Evolutionary conservation across 768 basidiomycete species (phyloP).

Genomic region (Phylloporus rhodoxanthus): DNA sequence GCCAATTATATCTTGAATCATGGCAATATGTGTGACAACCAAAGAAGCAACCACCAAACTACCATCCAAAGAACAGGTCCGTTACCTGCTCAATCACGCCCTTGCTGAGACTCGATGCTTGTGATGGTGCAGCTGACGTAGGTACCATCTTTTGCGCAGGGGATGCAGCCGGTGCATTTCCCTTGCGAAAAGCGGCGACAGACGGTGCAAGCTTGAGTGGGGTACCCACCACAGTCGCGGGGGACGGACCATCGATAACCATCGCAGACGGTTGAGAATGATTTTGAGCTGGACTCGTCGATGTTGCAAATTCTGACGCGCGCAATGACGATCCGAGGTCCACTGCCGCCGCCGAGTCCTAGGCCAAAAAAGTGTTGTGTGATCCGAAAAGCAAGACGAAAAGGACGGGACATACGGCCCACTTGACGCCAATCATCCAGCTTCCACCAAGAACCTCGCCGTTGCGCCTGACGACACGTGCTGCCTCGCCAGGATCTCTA

Average conservation of each 20-base stretch:
- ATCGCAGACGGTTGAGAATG: conserved; percentile 37
- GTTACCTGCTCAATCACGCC: conserved; percentile 68
- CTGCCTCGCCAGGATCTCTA: conserved; percentile 61
- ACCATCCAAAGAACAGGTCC: conserved; percentile 82
- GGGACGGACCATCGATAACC: conserved; percentile 41
- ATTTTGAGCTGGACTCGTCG: conserved; percentile 7
- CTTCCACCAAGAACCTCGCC: conserved; percentile 70
- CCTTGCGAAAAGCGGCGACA: conserved; percentile 62
- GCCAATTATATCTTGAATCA: background rate
- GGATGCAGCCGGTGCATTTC: conserved; percentile 24
- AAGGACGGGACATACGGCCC: conserved; percentile 55
- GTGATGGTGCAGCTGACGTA: conserved; percentile 7
- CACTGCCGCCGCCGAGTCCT: conserved; percentile 59
- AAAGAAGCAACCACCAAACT: conserved; percentile 20
- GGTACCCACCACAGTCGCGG: conserved; percentile 51
- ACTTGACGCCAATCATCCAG: conserved; percentile 85
- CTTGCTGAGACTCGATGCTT: conserved; percentile 41
- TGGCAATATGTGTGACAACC: background rate
- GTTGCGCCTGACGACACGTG: conserved; percentile 75
- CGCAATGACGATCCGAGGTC: conserved; percentile 38
- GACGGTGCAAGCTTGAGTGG: conserved; percentile 71
- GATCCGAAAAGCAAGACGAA: background rate
- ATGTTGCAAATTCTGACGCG: conserved; percentile 12
- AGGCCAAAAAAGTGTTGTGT: background rate
- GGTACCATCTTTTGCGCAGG: conserved; percentile 21